Conservation (phyloP, 768 basidiomycete genomes). For the Ramaria sp. region DNA sequence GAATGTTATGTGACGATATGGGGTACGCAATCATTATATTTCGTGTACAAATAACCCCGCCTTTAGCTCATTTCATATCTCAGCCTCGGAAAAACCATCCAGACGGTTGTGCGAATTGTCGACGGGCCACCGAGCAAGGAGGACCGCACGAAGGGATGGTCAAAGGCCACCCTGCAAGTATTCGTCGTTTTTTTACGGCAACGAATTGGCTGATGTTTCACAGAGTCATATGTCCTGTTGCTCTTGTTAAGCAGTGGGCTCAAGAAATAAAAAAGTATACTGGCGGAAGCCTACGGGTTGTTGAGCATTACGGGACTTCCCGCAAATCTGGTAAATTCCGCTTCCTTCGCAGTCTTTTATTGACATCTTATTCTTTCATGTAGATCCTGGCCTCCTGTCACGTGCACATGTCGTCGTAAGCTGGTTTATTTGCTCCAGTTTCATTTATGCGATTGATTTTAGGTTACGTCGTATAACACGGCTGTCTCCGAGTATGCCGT, state of each 20-base stretch:
- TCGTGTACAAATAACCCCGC: too few relatives aligned
- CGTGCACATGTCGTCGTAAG: constrained; percentile 50
- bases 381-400: constrained; percentile 46
- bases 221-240: constrained; percentile 82
- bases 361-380: neutral
- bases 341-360: neutral
- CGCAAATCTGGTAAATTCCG: constrained; percentile 52
- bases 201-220: neutral
- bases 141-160: constrained; percentile 65
- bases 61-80: neutral
- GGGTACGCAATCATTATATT: constrained; percentile 34
- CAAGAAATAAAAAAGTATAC: constrained; percentile 71
- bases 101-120: constrained; percentile 78
- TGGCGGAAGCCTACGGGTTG: constrained; percentile 44
- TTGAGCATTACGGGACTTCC: constrained; percentile 73
- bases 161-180: constrained; percentile 58
- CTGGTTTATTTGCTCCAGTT: neutral
- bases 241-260: constrained; percentile 87
- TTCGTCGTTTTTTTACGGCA: neutral
- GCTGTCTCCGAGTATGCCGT: constrained; percentile 68
- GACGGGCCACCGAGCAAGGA: constrained; percentile 64
- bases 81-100: constrained; percentile 85
- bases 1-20: constrained; percentile 90
- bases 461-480: constrained; percentile 77
- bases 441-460: neutral